Base-by-base conservation (phyloP, 768 basidiomycete genomes). In the Pleurotus giganteus region DNA sequence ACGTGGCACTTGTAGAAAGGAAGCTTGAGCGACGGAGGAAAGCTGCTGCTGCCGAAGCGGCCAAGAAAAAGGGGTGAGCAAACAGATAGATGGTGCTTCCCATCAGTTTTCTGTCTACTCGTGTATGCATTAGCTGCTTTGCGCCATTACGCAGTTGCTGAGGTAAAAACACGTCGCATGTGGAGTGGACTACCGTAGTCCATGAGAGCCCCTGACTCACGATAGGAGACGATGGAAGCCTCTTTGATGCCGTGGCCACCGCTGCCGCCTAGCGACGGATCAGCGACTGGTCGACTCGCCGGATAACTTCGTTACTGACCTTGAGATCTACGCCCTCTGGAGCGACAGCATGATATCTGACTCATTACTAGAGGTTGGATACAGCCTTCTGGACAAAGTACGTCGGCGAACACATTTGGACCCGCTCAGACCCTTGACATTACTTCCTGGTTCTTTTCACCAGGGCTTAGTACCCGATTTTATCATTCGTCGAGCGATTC, bases 391-490 rank as follows among this genome's bases (percentile, higher is more conserved):
- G 12, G 69, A 70, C 53, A 61, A 53, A 29, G 56, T 57, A n/a
- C 28, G 24, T 54, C 8, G 70, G 63, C 11, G 27, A 23, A 49
- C 47, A 60, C 46, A 19, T 31, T 28, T 44, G 23, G 11, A 12
- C 13, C 15, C 23, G n/a, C n/a, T 39, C 7, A 44, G 21, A 23
- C 23, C 31, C 26, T 19, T n/a, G n/a, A n/a, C 5, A 27, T 31
- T 37, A 15, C 13, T 4, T 12, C 15, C 50, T 27, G 27, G 44
- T 28, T 55, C 19, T 36, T 11, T 24, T 9, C 47, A 34, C n/a
- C 60, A 84, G 80, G 86, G 86, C 15, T 62, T 82, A 12, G 71
- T 88, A 15, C 88, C 87, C 21, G 86, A 88, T 63, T 75, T 81
- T 45, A 59, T 85, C 31, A 36, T 72, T 45, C 65, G 69, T 17